Percentiles rank a stretch among this genome's conserved stretches.
These are phyloP conservation scores for Myriosclerotinia duriaeana DNA, from an alignment of 2,329 filamentous ascomycete species.

Conservation along the genomic window DNA sequence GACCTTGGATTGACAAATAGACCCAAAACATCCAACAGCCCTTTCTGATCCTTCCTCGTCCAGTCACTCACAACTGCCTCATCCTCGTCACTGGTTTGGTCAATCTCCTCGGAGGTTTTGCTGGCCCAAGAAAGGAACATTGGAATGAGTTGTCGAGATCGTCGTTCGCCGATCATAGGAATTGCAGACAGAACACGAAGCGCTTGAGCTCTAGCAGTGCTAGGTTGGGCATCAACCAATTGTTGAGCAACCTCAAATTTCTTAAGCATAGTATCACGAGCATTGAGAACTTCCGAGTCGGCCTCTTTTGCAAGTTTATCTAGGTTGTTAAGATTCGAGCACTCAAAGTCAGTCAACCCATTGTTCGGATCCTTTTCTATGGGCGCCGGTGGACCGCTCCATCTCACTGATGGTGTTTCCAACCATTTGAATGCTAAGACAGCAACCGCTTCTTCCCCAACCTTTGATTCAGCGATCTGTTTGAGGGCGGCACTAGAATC, in stretches of 20 bases:
- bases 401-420: conserved; percentile 54
- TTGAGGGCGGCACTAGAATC: conserved; percentile 75
- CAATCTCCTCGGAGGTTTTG: conserved; percentile 44
- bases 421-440: conserved; percentile 79
- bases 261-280: conserved; percentile 58
- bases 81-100: conserved; percentile 34
- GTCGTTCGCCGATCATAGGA: conserved; percentile 78
- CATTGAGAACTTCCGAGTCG: conserved; percentile 53
- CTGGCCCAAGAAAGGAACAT: conserved; percentile 80
- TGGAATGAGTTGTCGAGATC: conserved; percentile 80
- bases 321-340: conserved; percentile 68
- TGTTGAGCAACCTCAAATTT: conserved; percentile 66
- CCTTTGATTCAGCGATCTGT: conserved; percentile 66
- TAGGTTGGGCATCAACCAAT: conserved; percentile 50
- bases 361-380: conserved; percentile 42
- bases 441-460: conserved; percentile 71
- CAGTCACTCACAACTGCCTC: conserved; percentile 52
- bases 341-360: conserved; percentile 75
- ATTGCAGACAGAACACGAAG: conserved; percentile 73
- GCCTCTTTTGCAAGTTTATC: conserved; percentile 52
- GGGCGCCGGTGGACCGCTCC: conserved; percentile 48
- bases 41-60: conserved; percentile 78
- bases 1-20: conserved; percentile 85
- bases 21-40: conserved; percentile 76
- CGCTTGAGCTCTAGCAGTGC: conserved; percentile 70